Base-by-base conservation (phyloP, 345 rosid species). In the Stellera chamaejasme region DNA sequence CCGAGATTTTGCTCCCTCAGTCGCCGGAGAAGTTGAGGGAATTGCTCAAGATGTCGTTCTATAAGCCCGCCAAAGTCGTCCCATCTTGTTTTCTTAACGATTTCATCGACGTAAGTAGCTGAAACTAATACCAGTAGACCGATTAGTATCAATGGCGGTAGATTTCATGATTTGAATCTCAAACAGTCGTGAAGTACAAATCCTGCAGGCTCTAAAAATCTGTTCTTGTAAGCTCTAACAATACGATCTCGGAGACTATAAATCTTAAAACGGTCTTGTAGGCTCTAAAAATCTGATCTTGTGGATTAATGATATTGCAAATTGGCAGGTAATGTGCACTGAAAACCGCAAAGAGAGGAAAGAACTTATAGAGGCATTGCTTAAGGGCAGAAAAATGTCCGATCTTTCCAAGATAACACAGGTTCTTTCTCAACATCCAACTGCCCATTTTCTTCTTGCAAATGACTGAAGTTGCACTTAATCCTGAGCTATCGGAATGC, bases 81-180 rank as follows among this genome's bases (percentile, higher is more conserved):
- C 93, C 93, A 11, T 70, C 89, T 69, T 92, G 90, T 71, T 83
- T 88, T 56, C 76, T 82, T 65, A 72, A 62, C 63, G 95, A 92
- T 72, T 88, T 72, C 68, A 92, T 79, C 66, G 69, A 59, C 55
- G 86, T 72, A 50, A 66, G 69, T 70, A 39, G 39, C 39, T 32
- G 39, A 32, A 32, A 8, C 39, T 3, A 3, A 32, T 32, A 4
- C 39, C 3, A 32, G 39, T 32, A 32, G 5, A 32, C 9, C 39
- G 39, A 32, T 1, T 32, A 32, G 39, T 32, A 5, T 32, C 0
- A 32, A 2, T 32, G 23, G 23, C 23, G 23, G 23, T 19, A 19
- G 23, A 19, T 19, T 19, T 19, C 23, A 32, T 32, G 39, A 32
- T 32, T 3, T 32, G 39, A 32, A n/a, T n/a, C n/a, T n/a, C n/a